phyloP scores from a whole-genome alignment of 441 rosid genomes.

The Hura crepitans region DNA sequence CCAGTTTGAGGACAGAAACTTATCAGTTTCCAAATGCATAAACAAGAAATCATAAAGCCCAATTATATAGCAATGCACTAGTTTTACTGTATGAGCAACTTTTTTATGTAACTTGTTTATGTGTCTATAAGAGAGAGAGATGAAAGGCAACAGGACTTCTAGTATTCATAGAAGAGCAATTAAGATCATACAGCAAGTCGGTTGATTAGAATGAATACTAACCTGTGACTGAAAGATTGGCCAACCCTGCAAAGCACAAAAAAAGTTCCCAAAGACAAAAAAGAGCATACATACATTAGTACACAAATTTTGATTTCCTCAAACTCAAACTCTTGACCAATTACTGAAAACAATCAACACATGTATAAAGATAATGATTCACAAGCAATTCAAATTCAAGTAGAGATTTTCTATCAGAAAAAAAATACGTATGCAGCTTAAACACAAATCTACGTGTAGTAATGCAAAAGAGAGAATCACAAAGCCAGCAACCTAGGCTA shows the following conservation, averaged over 20 bases:
- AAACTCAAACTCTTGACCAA: background rate
- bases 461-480: background rate
- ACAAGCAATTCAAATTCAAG: background rate
- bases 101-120: too few relatives aligned
- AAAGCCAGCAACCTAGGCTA: background rate
- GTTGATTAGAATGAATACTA: slow-evolving; percentile 34
- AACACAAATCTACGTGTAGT: background rate
- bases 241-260: slow-evolving; percentile 68
- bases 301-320: background rate
- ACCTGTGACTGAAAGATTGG: slow-evolving; percentile 96
- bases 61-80: background rate
- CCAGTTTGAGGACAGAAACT: background rate
- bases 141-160: background rate
- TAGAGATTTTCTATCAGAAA: background rate
- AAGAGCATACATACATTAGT: slow-evolving; percentile 3
- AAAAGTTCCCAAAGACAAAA: background rate
- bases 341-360: background rate
- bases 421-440: slow-evolving; percentile 1
- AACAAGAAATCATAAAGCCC: background rate
- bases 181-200: slow-evolving; percentile 11
- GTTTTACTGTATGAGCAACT: background rate
- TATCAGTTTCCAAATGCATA: background rate
- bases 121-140: background rate
- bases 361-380: background rate
- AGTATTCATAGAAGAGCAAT: background rate